Evolutionary conservation across 169 alveolate species (phyloP), one percentile per base, ranked within the genome.

Genomic region (Eimeria zaria): DNA sequence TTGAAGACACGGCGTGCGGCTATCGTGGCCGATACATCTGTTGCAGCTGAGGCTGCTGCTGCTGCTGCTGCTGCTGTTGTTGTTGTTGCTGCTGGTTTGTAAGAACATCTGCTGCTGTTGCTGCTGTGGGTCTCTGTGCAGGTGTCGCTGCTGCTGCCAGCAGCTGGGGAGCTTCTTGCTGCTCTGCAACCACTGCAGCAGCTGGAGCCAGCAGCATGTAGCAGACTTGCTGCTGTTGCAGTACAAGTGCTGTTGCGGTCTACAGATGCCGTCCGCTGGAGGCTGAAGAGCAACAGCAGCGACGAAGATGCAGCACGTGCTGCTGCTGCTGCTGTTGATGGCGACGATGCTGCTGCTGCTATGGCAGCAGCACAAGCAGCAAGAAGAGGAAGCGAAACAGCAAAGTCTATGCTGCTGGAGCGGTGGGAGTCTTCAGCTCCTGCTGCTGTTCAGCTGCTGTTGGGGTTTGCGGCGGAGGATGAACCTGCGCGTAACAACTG

Each of bases 361-460:
- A 14, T 78, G 60, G 89, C 89, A 78, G 89, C 60, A 39, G 89
- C 89, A 78, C 33, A 60, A 78, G 89, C 89, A 78, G 89, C 89
- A 44, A 58, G 67, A 18, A 78, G 89, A 36, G 41, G 48, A 51
- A 24, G 89, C 20, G 44, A 78, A 78, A 48, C 89, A 41, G 89
- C 67, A n/a, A n/a, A n/a, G n/a, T n/a, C n/a, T n/a, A n/a, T 78
- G 67, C 89, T 78, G 89, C 89, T 78, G 33, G 24, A 30, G 8
- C 89, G 89, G 9, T 78, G 89, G 89, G 30, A 30, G 1, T 20
- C 44, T 46, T 27, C 89, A 0, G 48, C 48, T 39, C 39, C 89
- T 44, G 24, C 89, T 46, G 39, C 89, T 78, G 22, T 78, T 39
- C n/a, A 18, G 67, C 89, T 78, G 89, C 89, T 78, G 33, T 41